A percentile compares a stretch with the other conserved stretches of the same genome.
Evolutionary conservation across 306 rosid genomes (phyloP).

Genomic region (Ceratonia siliqua): DNA sequence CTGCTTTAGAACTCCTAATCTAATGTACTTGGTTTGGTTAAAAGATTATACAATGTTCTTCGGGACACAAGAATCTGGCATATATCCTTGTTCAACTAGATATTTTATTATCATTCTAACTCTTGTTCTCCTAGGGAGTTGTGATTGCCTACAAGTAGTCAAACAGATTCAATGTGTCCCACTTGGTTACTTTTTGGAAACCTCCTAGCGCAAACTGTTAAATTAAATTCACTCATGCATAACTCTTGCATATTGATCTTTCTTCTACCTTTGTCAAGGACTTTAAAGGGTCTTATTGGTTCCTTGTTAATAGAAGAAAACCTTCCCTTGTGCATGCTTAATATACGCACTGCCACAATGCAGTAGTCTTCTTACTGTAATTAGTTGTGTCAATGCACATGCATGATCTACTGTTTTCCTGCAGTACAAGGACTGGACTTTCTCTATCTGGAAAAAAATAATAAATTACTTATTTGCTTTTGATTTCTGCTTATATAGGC

Average conservation of each 20-base stretch:
- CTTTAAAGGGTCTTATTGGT: neutral
- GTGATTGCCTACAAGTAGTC: neutral
- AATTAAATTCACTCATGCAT: neutral
- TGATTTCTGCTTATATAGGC: conserved; percentile 51
- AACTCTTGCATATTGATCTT: neutral
- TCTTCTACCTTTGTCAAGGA: neutral
- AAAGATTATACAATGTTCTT: conserved; percentile 1
- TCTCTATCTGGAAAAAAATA: neutral
- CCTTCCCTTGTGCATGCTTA: neutral
- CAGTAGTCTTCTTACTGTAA: neutral
- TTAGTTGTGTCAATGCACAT: neutral
- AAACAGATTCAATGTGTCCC: neutral
- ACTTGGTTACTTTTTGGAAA: neutral
- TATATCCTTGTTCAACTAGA: neutral
- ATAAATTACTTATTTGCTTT: conserved; percentile 28
- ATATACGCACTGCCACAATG: neutral
- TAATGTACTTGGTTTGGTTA: neutral
- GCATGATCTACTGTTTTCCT: neutral
- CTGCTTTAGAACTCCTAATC: neutral
- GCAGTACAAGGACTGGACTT: neutral
- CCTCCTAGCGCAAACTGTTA: too few relatives aligned
- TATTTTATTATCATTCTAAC: neutral
- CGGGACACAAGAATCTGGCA: neutral
- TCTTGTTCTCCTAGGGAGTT: neutral
- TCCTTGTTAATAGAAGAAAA: neutral